Evolutionary conservation across 805 yeast genomes (phyloP).

Genomic region (Metschnikowia borealis): DNA sequence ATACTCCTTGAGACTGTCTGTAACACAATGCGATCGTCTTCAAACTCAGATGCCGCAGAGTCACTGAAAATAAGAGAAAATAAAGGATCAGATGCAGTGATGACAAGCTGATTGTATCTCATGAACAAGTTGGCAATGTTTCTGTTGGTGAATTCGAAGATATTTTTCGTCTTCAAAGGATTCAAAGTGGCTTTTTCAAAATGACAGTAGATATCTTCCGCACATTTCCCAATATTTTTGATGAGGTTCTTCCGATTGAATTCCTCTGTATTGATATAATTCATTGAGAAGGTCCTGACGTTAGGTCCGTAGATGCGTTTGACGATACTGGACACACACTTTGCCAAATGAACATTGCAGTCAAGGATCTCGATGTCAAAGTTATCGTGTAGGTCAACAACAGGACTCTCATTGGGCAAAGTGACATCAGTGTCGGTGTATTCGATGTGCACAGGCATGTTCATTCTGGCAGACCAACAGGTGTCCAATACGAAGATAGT

Average conservation of each 20-base stretch:
- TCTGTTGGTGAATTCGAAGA: slow-evolving; percentile 23
- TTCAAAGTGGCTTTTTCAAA: slow-evolving; percentile 30
- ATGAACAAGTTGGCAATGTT: slow-evolving; percentile 32
- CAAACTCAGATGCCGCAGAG: slow-evolving; percentile 18
- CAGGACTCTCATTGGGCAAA: slow-evolving; percentile 33
- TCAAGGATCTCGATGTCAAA: slow-evolving; percentile 31
- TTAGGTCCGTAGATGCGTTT: slow-evolving; percentile 39
- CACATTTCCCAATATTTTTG: slow-evolving; percentile 26
- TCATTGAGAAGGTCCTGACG: slow-evolving; percentile 35
- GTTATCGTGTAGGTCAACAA: slow-evolving; percentile 24
- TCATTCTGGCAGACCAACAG: slow-evolving; percentile 38
- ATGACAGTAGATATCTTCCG: slow-evolving; percentile 26
- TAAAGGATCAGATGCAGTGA: slow-evolving; percentile 33
- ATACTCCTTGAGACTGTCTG: slow-evolving; percentile 27
- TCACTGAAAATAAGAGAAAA: slow-evolving; percentile 29
- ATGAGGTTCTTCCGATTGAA: slow-evolving; percentile 35
- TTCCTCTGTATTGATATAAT: slow-evolving; percentile 38
- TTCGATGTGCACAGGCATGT: slow-evolving; percentile 37
- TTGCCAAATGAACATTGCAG: slow-evolving; percentile 37
- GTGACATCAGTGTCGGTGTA: slow-evolving; percentile 43
- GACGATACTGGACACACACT: slow-evolving; percentile 34
- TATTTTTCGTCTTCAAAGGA: slow-evolving; percentile 19
- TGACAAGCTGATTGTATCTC: slow-evolving; percentile 33
- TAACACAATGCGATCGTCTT: slow-evolving; percentile 22
- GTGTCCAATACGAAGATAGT: slow-evolving; percentile 37